Base-by-base conservation (phyloP, 2,329 filamentous ascomycete genomes). In the Alternaria consortialis region DNA sequence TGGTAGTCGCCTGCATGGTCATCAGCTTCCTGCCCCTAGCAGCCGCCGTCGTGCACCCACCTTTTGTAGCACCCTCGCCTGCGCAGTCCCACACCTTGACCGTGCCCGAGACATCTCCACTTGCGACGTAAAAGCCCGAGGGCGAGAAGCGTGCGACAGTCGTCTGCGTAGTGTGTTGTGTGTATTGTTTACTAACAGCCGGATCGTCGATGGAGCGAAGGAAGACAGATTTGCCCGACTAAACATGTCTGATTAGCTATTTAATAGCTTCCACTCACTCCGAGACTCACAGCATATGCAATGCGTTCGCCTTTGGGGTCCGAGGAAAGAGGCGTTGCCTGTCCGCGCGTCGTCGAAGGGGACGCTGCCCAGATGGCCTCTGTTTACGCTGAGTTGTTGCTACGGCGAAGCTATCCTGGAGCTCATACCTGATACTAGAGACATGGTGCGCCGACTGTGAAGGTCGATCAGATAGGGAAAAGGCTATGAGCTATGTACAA, bases 201-300 rank as follows among this genome's bases (percentile, higher is more conserved):
- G 94, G 94, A 77, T 95, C 84, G 82, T 99, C 94, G 82, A 99
- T 97, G 65, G 90, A 94, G 71, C 95, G 93, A 48, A 99, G 85
- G 82, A 97, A 98, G 81, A 99, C 90, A 64, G 94, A 98, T 84
- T 98, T 98, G 75, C 93, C 94, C 54, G 93, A 94, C 93, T 96
- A 70, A 12, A 46, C 7, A 34, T 25, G 43, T 31, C n/a, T 15
- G 48, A 55, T 63, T 53, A 67, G 61, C 61, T 54, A 34, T 5
- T 29, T 5, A 15, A 31, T 47, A 29, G 50, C 39, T 48, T 6
- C 17, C 32, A 9, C 5, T 31, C 11, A 4, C 11, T 9, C 13
- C 20, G 11, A 32, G 4, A 42, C 31, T 57, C 89, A 96, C 93
- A 63, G 94, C 93, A 80, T 99, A 99, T 61, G 93, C 91, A 81